These are phyloP conservation scores for Apiospora sp. DNA, from an alignment of 2,329 filamentous ascomycete genomes.

Conservation along the genomic window DNA sequence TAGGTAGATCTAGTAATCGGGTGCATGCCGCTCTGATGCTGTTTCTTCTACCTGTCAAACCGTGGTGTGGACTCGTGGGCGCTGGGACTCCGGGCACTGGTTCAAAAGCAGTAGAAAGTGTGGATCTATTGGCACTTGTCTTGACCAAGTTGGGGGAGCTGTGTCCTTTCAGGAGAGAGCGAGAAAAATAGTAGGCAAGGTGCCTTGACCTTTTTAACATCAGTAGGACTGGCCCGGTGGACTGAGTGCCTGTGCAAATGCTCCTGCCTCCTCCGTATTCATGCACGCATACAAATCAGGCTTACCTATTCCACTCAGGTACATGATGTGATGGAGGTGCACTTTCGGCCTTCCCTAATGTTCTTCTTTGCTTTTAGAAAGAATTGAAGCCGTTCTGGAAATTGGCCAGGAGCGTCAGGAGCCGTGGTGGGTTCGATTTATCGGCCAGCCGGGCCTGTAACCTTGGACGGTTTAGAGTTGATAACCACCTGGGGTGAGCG, in stretches of 20 bases:
- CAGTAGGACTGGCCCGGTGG: not conserved
- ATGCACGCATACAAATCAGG: not conserved
- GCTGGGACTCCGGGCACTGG: not conserved
- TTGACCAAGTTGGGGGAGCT: not conserved
- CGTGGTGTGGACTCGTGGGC: not conserved
- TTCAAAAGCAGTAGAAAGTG: not conserved
- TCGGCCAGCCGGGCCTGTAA: constrained; percentile 16
- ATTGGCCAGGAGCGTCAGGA: constrained; percentile 9
- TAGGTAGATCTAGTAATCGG: constrained; percentile 6
- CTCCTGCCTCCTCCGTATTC: not conserved
- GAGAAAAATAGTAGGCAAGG: not conserved
- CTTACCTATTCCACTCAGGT: not conserved
- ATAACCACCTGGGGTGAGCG: not conserved
- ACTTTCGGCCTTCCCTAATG: not conserved
- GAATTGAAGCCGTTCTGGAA: not conserved
- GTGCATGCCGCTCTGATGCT: not conserved
- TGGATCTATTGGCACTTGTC: constrained; percentile 2
- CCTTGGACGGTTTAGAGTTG: constrained; percentile 21
- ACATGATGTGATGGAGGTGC: not conserved
- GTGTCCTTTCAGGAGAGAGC: constrained; percentile 3
- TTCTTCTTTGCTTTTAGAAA: not conserved
- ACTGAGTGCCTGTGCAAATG: not conserved
- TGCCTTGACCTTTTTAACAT: constrained; percentile 3
- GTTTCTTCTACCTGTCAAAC: constrained; percentile 11
- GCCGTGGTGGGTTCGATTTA: constrained; percentile 7